These are phyloP conservation scores for Penicillium polonicum DNA, from an alignment of 2,329 filamentous ascomycete genomes.

Conservation along the genomic window DNA sequence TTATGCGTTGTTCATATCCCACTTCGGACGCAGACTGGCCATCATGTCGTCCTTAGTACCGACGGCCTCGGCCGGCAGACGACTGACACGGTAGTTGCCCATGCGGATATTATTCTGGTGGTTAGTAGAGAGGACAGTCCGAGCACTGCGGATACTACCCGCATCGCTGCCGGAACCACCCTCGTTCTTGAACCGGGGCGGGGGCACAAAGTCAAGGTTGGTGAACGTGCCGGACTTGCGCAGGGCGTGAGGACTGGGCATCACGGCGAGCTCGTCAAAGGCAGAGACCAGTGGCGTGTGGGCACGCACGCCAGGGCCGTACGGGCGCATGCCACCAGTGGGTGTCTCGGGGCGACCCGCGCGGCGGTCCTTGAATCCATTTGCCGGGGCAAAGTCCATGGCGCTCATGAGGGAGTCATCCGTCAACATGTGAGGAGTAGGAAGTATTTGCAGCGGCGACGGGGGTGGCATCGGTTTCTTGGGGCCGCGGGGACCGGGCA, in stretches of 20 bases:
- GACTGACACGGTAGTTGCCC: constrained; percentile 83
- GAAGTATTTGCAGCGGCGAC: constrained; percentile 68
- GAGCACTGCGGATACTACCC: constrained; percentile 63
- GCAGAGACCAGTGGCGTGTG: constrained; percentile 78
- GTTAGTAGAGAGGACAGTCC: constrained; percentile 70
- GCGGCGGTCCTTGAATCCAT: constrained; percentile 63
- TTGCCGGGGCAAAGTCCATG: constrained; percentile 83
- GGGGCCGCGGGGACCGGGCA: constrained; percentile 46
- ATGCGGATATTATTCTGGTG: constrained; percentile 71
- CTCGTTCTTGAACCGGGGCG: constrained; percentile 46
- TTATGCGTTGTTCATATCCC: constrained; percentile 48
- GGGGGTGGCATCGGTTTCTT: constrained; percentile 70
- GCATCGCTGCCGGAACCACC: constrained; percentile 47
- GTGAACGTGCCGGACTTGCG: constrained; percentile 52
- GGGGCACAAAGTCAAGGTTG: constrained; percentile 51
- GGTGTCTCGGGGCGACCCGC: constrained; percentile 66
- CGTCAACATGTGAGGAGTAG: constrained; percentile 78
- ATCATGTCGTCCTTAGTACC: constrained; percentile 70
- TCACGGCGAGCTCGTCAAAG: constrained; percentile 79
- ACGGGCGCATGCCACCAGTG: constrained; percentile 61
- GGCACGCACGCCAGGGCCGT: constrained; percentile 68
- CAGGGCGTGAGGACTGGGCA: constrained; percentile 74
- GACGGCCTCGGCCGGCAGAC: constrained; percentile 76
- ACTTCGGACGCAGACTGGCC: constrained; percentile 56
- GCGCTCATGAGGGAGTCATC: constrained; percentile 74